A percentile compares a stretch with the other conserved stretches of the same genome.
These are phyloP conservation scores for Candolleomyces aberdarensis DNA, from an alignment of 768 basidiomycete genomes.

Conservation along the genomic window DNA sequence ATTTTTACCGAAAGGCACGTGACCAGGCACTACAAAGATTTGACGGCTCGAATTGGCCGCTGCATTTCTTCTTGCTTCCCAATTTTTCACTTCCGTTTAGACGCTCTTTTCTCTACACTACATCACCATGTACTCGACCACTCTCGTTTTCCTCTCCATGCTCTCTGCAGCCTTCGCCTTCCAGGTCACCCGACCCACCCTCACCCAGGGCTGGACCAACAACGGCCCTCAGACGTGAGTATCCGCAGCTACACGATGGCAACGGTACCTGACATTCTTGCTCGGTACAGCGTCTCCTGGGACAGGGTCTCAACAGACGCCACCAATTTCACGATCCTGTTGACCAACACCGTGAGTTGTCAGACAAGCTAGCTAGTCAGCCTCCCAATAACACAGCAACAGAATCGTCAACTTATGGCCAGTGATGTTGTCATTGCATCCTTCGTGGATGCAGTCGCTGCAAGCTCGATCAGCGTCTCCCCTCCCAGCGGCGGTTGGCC, in stretches of 20 bases:
- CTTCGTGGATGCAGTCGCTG: conserved; percentile 46
- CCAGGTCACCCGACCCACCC: conserved; percentile 51
- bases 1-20: not conserved
- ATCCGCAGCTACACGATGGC: not conserved
- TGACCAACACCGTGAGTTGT: conserved; percentile 57
- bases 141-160: conserved; percentile 40
- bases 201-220: conserved; percentile 52
- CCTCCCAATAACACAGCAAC: conserved; percentile 4
- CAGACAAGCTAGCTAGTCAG: not conserved
- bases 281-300: conserved; percentile 51
- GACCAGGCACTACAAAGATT: not conserved
- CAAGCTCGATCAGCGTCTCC: conserved; percentile 36
- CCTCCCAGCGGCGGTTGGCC: conserved; percentile 69
- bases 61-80: not conserved
- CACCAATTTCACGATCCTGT: conserved; percentile 62
- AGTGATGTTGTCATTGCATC: conserved; percentile 51
- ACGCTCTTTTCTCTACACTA: conserved; percentile 28
- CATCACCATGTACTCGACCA: conserved; percentile 8
- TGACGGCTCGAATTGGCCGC: not conserved
- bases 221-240: conserved; percentile 46
- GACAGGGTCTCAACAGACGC: conserved; percentile 62
- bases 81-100: conserved; percentile 29
- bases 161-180: conserved; percentile 62
- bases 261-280: not conserved
- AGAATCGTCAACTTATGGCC: conserved; percentile 34